Base-by-base conservation (phyloP, 768 basidiomycete species). In the Phylloporus sp. region DNA sequence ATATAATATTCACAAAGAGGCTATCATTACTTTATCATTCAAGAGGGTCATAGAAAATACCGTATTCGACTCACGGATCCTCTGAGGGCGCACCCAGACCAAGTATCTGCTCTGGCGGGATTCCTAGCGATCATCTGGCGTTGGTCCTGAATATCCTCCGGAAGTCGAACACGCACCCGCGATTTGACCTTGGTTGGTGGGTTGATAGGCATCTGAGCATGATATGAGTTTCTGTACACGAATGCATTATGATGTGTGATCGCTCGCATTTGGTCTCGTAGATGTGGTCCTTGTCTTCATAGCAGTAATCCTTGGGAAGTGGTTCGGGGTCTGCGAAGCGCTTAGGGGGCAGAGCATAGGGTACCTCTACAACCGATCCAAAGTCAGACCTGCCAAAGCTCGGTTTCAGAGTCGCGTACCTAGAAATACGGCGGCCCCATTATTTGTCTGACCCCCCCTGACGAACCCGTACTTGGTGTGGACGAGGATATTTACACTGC, bases 41-140 rank as follows among this genome's bases (percentile, higher is more conserved):
- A 39, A 6, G 2, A 39, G 38, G 31, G 11, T 8, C 8, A 20
- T 22, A 22, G 10, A 20, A 5, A 22, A 5, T 13, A 9, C 10
- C 13, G 10, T 39, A 18, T 6, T 39, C 28, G 40, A 28, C 58
- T 57, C 59, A 88, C 81, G 85, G 82, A 60, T 87, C 81, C 62
- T 91, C 88, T 1, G 82, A 80, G 1, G 88, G 84, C 55, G 78
- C 58, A 45, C 87, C 86, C 5, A 78, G 67, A 6, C 87, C 86
- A 22, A 88, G 79, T 67, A 81, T 83, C 52, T 87, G 80, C 44
- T 78, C 68, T 23, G 75, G 78, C 0, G 73, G 72, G 3, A 67
- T 68, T 13, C 70, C 84, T 85, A 46, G 31, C 22, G 28, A 27
- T 1, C 27, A 7, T 16, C 15, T 11, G 5, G 53, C 1, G 29